Evolutionary conservation across 176 grass and related monocot species (phyloP), one percentile per base, ranked within the genome.

Genomic region (Oryza nivara): DNA sequence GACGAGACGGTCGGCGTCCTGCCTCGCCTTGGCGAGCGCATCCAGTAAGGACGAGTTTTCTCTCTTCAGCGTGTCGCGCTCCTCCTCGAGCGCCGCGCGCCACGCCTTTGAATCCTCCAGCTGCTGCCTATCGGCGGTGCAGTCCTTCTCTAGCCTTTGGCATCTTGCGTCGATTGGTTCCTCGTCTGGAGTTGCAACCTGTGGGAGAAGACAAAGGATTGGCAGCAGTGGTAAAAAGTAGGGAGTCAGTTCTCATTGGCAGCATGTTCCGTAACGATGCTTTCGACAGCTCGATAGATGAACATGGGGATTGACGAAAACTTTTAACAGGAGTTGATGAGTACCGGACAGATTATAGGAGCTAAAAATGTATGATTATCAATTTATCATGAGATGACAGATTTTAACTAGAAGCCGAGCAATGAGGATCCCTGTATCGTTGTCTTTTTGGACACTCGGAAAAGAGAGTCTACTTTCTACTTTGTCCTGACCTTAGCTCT

Each of bases 31-130:
- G 15, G 60, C 79, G 56, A 98, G 54, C 70, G 79, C 73, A 35
- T 92, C 72, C 11, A 68, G 63, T 23, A 98, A 41, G 32, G 76
- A 89, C 3, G 73, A 73, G 20, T 92, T 95, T 22, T 95, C 46
- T 23, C 82, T 83, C 74, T 76, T 89, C 38, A 92, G 84, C 40
- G 77, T 22, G 49, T 75, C 64, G 8, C 67, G 30, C 30, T 94
- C 93, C 22, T 87, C 82, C 86, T 99, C 93, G 19, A 94, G 78
- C 5, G 17, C 20, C 3, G 35, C n/a, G 11, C 90, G 89, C 75
- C 78, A 51, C 41, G 11, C 83, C 71, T 87, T 90, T 49, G 75
- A 87, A 63, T 75, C 78, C 77, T 94, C 89, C 6, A 94, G 71
- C 75, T 88, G 83, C 36, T 96, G 86, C 41, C 35, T 68, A 36